These are phyloP conservation scores for Boletellus ananas DNA, from an alignment of 768 basidiomycete species.

Conservation along the genomic window DNA sequence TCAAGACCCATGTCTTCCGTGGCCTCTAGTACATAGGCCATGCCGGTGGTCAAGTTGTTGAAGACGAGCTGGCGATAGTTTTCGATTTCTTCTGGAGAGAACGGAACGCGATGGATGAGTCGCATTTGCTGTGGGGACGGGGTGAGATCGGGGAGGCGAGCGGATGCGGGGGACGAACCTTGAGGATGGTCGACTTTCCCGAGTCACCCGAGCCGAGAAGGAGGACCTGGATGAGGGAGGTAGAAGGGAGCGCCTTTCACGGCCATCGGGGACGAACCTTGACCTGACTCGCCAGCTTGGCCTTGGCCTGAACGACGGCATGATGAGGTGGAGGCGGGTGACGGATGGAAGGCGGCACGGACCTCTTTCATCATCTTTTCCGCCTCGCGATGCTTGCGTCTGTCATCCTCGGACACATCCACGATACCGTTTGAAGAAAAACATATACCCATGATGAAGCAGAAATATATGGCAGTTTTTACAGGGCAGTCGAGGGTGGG, in stretches of 20 bases:
- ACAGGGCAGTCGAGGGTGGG: constrained; percentile 2
- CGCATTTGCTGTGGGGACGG: constrained; percentile 78
- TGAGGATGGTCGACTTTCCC: constrained; percentile 90
- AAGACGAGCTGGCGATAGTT: constrained; percentile 89
- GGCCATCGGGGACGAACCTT: constrained; percentile 47
- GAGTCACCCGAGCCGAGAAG: constrained; percentile 91
- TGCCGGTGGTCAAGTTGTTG: constrained; percentile 84
- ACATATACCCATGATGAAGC: constrained; percentile 66
- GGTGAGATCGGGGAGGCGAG: neutral
- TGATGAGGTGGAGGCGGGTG: neutral
- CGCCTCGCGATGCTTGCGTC: constrained; percentile 57
- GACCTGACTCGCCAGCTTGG: constrained; percentile 66
- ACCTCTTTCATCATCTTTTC: constrained; percentile 81
- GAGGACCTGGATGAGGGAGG: constrained; percentile 53
- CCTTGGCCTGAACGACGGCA: constrained; percentile 55
- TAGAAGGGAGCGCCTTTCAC: neutral
- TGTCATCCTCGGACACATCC: constrained; percentile 69
- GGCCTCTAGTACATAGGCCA: constrained; percentile 77
- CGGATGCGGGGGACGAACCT: constrained; percentile 43
- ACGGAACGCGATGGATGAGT: constrained; percentile 85
- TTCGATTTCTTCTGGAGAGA: constrained; percentile 79
- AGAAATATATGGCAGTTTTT: constrained; percentile 1
- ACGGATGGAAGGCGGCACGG: constrained; percentile 17
- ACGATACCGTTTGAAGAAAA: constrained; percentile 55
- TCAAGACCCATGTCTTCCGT: constrained; percentile 87